A percentile compares a stretch with the other conserved stretches of the same genome.
These are phyloP conservation scores for Paecilomyces sp. DNA, from an alignment of 2,329 filamentous ascomycete genomes.

Conservation along the genomic window DNA sequence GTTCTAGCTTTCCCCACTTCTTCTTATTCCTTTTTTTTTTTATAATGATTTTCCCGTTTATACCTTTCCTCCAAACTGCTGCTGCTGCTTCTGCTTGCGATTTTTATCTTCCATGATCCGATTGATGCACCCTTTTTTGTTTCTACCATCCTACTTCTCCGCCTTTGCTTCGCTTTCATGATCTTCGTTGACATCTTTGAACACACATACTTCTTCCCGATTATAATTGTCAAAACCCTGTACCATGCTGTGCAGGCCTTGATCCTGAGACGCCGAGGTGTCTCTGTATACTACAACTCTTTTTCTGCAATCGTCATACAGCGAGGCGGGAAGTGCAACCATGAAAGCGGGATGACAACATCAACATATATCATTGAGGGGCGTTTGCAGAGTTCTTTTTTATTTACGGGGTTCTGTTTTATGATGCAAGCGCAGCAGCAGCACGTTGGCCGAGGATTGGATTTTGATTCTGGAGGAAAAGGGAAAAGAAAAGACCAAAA, in stretches of 20 bases:
- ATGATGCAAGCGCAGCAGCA: slow-evolving; percentile 7
- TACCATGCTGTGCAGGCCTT: neutral
- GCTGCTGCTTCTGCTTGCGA: slow-evolving; percentile 1
- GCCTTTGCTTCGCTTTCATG: neutral
- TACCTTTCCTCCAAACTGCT: slow-evolving; percentile 2
- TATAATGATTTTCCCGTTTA: slow-evolving; percentile 1
- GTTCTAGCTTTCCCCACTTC: slow-evolving; percentile 21
- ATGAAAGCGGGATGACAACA: neutral
- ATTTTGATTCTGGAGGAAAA: neutral
- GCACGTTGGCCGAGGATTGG: neutral
- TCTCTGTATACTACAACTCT: slow-evolving; percentile 1
- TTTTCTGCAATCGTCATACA: neutral
- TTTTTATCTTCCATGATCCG: neutral
- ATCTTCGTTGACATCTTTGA: neutral
- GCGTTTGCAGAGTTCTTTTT: slow-evolving; percentile 7
- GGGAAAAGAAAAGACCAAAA: slow-evolving; percentile 3
- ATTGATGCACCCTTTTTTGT: neutral
- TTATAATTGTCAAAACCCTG: neutral
- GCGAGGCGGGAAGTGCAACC: neutral
- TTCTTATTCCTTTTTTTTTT: slow-evolving; percentile 6
- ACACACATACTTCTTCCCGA: neutral
- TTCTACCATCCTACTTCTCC: neutral
- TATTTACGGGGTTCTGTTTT: slow-evolving; percentile 9
- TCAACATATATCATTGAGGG: slow-evolving; percentile 1
- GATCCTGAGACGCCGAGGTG: neutral